Evolutionary conservation across 768 basidiomycete species (phyloP).

Genomic region (Termitomyces bulborhizus): DNA sequence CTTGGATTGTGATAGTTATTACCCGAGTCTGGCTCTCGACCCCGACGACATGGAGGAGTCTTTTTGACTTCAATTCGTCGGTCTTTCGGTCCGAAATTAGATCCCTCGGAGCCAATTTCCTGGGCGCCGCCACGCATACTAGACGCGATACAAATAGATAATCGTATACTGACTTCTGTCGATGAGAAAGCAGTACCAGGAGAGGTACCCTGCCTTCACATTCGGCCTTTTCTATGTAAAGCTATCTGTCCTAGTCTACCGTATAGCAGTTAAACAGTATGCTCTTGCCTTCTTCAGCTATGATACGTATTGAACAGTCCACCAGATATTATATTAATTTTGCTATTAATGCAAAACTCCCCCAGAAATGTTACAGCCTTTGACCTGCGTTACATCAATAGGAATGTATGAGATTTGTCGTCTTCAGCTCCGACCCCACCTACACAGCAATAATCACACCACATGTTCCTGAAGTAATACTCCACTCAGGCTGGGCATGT

Average conservation of each 20-base stretch:
- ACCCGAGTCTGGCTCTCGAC: conserved; percentile 1
- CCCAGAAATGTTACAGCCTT: not conserved
- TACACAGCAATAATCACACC: not conserved
- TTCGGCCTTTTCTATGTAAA: not conserved
- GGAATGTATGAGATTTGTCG: not conserved
- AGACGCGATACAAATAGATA: not conserved
- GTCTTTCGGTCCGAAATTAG: not conserved
- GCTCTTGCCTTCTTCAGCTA: not conserved
- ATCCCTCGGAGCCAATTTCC: not conserved
- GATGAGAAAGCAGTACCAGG: too few species aligned
- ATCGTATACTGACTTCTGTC: not conserved
- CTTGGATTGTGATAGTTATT: not conserved
- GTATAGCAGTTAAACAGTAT: not conserved
- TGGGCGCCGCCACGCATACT: not conserved
- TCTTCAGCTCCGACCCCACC: not conserved
- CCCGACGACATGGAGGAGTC: not conserved
- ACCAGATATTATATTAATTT: not conserved
- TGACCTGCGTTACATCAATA: not conserved
- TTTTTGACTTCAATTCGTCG: not conserved
- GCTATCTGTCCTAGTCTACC: not conserved
- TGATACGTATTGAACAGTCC: not conserved
- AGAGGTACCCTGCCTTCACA: not conserved
- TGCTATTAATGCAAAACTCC: not conserved
- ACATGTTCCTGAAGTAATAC: not conserved
- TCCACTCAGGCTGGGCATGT: not conserved